Evolutionary conservation across 176 grass and related monocot genomes (phyloP), one percentile per base, ranked within the genome.

Genomic region (Elaeis guineensis): DNA sequence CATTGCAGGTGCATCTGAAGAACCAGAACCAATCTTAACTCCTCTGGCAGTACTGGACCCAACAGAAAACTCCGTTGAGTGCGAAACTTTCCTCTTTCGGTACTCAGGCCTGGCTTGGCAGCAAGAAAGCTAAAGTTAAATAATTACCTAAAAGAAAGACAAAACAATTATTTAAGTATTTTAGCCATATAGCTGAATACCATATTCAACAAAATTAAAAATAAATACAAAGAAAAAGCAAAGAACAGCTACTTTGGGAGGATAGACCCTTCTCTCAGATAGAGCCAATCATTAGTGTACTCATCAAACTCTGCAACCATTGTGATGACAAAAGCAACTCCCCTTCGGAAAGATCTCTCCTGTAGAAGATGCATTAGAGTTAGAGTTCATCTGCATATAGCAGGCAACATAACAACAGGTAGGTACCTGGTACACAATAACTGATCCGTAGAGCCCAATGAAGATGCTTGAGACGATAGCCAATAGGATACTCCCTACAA

Each of bases 231-330:
- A 17, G 16, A 52, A 50, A 26, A 69, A 58, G 25, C 17, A 17
- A 44, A 61, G 70, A 67, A 59, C 1, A 21, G 24, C 22, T 90
- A 95, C 90, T 72, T 95, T 21, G 90, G 90, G 57, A 95, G 86
- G 69, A 95, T 7, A 20, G 90, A 83, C 30, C 90, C 90, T 74
- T 95, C 90, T 0, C 86, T 84, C 18, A 95, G 80, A 79, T 95
- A 90, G 49, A 95, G 86, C 90, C 90, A 95, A 55, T 95, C 90
- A 74, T 95, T 95, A 51, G 90, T 95, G 67, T 90, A 95, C 53
- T 95, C 90, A 54, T 95, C 90, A 71, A 95, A 95, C 75, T 95
- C 90, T 0, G 90, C 85, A 66, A 95, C 86, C 83, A 95, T 83
- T 28, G 90, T 78, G 14, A 95, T 74, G 15, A 95, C 86, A 83